Evolutionary conservation across 2,329 filamentous ascomycete species (phyloP).

Genomic region (Microcyclosporella mali): DNA sequence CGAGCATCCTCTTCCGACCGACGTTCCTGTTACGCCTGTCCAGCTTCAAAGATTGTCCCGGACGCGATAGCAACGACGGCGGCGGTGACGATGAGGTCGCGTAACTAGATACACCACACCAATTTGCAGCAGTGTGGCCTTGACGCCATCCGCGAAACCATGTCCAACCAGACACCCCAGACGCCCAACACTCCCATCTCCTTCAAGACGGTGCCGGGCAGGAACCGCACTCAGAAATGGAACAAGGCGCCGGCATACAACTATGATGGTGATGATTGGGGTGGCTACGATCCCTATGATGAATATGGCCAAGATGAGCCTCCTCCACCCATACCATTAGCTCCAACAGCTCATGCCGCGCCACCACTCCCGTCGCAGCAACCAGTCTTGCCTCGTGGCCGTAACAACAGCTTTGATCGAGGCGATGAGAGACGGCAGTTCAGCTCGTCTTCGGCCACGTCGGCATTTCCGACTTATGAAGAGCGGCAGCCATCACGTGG

Average conservation of each 20-base stretch:
- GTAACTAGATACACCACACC: background rate
- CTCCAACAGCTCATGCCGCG: conserved; percentile 3
- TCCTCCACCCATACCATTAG: conserved; percentile 28
- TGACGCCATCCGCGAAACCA: background rate
- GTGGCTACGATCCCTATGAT: conserved; percentile 55
- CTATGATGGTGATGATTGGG: conserved; percentile 95
- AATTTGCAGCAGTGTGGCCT: background rate
- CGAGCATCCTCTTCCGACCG: no score
- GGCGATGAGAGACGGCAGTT: conserved; percentile 50
- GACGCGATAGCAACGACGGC: no score
- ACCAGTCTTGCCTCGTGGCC: conserved; percentile 29
- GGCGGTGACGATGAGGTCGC: no score
- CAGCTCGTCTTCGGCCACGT: conserved; percentile 20
- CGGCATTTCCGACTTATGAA: conserved; percentile 14
- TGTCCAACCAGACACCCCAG: conserved; percentile 9
- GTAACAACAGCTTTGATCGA: conserved; percentile 47
- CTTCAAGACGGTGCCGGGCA: conserved; percentile 81
- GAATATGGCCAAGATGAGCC: conserved; percentile 46
- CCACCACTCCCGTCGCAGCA: conserved; percentile 6
- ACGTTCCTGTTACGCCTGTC: no score
- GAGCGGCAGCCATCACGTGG: conserved; percentile 1
- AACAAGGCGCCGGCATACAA: conserved; percentile 77
- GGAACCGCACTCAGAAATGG: conserved; percentile 91
- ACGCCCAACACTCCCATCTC: conserved; percentile 34
- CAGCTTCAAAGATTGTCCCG: no score